Conservation (phyloP, 805 yeast species). For the Yarrowia sp. region DNA sequence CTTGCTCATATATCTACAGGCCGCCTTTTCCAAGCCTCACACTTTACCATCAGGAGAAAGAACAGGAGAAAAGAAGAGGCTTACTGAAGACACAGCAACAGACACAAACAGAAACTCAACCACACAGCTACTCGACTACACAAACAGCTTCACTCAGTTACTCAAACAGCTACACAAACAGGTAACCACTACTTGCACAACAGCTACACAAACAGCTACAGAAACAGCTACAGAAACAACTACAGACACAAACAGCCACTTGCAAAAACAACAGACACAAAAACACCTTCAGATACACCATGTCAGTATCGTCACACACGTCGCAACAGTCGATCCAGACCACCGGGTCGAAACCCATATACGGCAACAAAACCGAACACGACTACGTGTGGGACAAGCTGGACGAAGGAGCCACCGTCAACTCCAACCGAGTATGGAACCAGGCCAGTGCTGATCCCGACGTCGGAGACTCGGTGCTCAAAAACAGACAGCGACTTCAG, state of each 20-base stretch:
- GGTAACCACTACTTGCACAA: not conserved
- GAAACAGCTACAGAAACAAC: not conserved
- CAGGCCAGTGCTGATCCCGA: slow-evolving; percentile 4
- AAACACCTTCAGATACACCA: no score
- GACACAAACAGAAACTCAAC: not conserved
- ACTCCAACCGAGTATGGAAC: slow-evolving; percentile 21
- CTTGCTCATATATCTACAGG: not conserved
- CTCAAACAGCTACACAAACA: no score
- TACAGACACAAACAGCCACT: no score
- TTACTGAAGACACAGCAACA: no score
- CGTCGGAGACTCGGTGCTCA: not conserved
- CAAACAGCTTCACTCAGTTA: no score
- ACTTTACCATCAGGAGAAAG: no score
- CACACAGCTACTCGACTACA: no score
- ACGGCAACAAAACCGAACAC: slow-evolving; percentile 16
- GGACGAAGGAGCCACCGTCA: slow-evolving; percentile 5
- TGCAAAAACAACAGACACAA: no score
- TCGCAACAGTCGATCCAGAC: slow-evolving; percentile 9
- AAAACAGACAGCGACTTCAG: slow-evolving; percentile 6
- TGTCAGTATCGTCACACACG: slow-evolving; percentile 9
- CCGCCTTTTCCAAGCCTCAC: not conserved
- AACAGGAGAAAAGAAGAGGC: no score
- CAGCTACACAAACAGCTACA: not conserved
- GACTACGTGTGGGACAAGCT: slow-evolving; percentile 24
- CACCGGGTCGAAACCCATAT: slow-evolving; percentile 5